Percentiles rank a stretch among this genome's conserved stretches.
These are phyloP conservation scores for Tephrocybe sp. DNA, from an alignment of 768 basidiomycete species.

Conservation along the genomic window DNA sequence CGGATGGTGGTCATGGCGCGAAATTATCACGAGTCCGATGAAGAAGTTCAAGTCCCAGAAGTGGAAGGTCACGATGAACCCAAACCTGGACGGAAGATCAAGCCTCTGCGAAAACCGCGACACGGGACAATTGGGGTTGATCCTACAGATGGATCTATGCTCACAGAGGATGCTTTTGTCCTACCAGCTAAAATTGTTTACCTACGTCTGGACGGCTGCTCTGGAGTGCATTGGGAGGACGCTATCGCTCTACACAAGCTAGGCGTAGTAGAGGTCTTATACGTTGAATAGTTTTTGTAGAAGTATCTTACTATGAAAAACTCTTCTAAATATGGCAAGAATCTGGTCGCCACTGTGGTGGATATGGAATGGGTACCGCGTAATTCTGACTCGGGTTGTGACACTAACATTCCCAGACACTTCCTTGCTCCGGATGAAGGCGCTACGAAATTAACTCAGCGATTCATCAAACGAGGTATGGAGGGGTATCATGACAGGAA, in stretches of 20 bases:
- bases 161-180: constrained; percentile 6
- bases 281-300: background rate
- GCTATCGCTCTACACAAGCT: constrained; percentile 36
- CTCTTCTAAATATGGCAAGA: no score
- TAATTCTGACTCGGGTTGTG: constrained; percentile 9
- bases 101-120: constrained; percentile 36
- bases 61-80: constrained; percentile 10
- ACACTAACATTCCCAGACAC: constrained; percentile 54
- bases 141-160: constrained; percentile 10
- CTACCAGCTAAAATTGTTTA: constrained; percentile 37
- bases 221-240: constrained; percentile 35
- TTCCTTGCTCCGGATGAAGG: constrained; percentile 52
- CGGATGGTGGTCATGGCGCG: constrained; percentile 37
- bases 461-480: constrained; percentile 9
- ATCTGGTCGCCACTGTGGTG: no score
- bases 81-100: constrained; percentile 28
- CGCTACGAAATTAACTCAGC: constrained; percentile 32
- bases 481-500: constrained; percentile 2
- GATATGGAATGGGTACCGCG: no score
- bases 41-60: constrained; percentile 9
- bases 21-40: constrained; percentile 29
- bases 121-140: background rate
- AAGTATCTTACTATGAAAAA: background rate
- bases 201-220: constrained; percentile 42
- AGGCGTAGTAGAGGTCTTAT: constrained; percentile 30